Conservation (phyloP, 2,329 filamentous ascomycete species). For the Macroventuria anomochaeta region DNA sequence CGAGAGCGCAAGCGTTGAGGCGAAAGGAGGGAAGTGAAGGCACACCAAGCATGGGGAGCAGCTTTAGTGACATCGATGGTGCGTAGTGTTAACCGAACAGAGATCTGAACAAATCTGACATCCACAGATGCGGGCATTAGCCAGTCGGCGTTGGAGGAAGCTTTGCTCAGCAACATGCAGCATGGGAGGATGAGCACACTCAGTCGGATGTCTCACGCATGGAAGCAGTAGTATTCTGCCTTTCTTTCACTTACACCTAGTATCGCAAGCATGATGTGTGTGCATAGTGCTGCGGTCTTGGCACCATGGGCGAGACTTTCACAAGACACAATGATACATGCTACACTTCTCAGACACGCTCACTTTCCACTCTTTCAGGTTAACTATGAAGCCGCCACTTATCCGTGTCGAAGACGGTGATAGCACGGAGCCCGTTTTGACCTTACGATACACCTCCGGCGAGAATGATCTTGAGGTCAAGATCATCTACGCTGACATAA, state of each 20-base stretch:
- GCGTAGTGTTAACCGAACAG: conserved; percentile 19
- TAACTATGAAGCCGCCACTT: conserved; percentile 15
- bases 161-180: conserved; percentile 74
- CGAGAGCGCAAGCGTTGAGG: conserved; percentile 38
- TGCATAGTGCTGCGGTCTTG: neutral
- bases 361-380: too few relatives aligned
- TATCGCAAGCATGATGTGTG: too few relatives aligned
- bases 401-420: conserved; percentile 24
- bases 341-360: neutral
- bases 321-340: too few relatives aligned
- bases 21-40: conserved; percentile 45
- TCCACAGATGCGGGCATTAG: conserved; percentile 75
- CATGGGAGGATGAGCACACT: conserved; percentile 72
- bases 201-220: conserved; percentile 64
- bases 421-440: conserved; percentile 12
- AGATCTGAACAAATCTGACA: conserved; percentile 10
- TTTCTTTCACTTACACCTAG: conserved; percentile 1
- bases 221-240: conserved; percentile 6
- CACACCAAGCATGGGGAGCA: conserved; percentile 65
- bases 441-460: conserved; percentile 18
- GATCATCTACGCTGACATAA: conserved; percentile 22
- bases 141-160: conserved; percentile 80
- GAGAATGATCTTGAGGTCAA: conserved; percentile 28
- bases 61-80: conserved; percentile 85
- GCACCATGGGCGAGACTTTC: neutral